Evolutionary conservation across 176 grass and related monocot species (phyloP), one percentile per base, ranked within the genome.

Genomic region (Oryza australiensis): DNA sequence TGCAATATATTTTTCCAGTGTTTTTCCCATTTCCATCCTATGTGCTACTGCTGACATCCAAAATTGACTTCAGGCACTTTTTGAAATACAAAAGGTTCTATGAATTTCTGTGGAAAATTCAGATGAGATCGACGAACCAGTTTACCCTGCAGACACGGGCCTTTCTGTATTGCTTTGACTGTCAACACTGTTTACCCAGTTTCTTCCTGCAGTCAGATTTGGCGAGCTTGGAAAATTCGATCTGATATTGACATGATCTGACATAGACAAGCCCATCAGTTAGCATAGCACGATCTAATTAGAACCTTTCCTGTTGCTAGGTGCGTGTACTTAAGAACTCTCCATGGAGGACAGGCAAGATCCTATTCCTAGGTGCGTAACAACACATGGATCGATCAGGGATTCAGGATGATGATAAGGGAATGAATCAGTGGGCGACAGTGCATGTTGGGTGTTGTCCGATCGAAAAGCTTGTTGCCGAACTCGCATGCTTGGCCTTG

Each of bases 201-300:
- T 79, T 65, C 64, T 64, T 85, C 5, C 9, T 35, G 22, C 26
- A 18, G 80, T 79, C 74, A 68, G 45, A 79, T 18, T 26, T 66
- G 57, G 57, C 74, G 82, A 43, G 66, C 66, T 64, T 22, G 53
- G 34, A 63, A 26, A 29, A 38, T 28, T 12, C 37, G 53, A 14
- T 20, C 13, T 23, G 69, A 55, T 22, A 53, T 53, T 14, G 49
- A 20, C 18, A 22, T 20, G 49, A 7, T 12, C 5, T 23, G 69
- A 42, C 53, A 15, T 53, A 48, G 69, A 73, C 35, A 35, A 59
- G 13, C 16, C 48, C 3, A 12, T 24, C 23, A 40, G 2, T 5
- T 20, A 26, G 37, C 23, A 12, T 40, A 64, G 37, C 23, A 8
- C 2, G 66, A 77, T 41, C 62, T 4, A 15, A 46, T 46, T 46